Base-by-base conservation (phyloP, 352 stramenopile species). In the Globisporangium paroecandrum region DNA sequence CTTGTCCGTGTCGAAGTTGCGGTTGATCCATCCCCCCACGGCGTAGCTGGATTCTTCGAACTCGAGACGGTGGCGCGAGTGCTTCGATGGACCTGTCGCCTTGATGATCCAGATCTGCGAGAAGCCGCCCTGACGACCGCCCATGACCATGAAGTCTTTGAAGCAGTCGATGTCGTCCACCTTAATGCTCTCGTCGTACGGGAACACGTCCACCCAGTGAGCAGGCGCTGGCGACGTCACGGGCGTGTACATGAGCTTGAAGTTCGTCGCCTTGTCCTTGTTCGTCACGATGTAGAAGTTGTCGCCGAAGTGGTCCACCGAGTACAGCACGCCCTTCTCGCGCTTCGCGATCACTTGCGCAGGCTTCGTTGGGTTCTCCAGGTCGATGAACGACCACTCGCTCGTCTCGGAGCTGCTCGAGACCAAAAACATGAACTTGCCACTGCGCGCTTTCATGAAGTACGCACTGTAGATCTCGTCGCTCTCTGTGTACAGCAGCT, bases 211-310 rank as follows among this genome's bases (percentile, higher is more conserved):
- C 32, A 81, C 79, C 97, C 97, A 99, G 57, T 94, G 65, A 10
- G 86, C 73, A 3, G 71, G 62, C 10, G 66, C 82, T 13, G 77
- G 72, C n/a, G 78, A 84, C 51, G 60, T 70, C 25, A 91, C 79
- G 0, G 75, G 73, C 53, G 82, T 85, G 69, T 58, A 82, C 84
- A 91, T 97, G 62, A 99, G 64, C 69, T 98, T 96, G 71, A 98
- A 97, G 77, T 99, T 99, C 24, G 85, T 94, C 27, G 88, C 86
- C 64, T 89, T 89, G 72, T 96, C 91, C 62, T 93, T 87, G 83
- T 99, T 99, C 27, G 94, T 98, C 63, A 90, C 82, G 56, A 99
- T 94, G 74, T 97, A 98, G 63, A 98, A 98, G 68, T 83, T 81
- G 66, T 88, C 79, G 59, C 77, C 78, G 59, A 91, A 90, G 76